These are phyloP conservation scores for Zymoseptoria crescenta DNA, from an alignment of 2,329 filamentous ascomycete species.

Conservation along the genomic window DNA sequence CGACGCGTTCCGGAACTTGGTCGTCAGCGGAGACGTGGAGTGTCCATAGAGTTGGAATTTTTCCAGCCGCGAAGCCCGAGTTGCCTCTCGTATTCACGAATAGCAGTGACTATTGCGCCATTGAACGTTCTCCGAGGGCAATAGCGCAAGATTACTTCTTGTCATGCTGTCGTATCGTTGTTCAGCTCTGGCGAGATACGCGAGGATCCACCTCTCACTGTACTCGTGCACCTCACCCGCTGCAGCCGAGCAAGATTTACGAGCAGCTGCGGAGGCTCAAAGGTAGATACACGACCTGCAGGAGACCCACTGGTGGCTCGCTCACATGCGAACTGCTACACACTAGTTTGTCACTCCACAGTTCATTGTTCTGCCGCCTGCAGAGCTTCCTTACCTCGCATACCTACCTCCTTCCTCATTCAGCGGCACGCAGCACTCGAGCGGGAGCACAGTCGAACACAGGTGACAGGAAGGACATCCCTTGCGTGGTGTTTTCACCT, in stretches of 20 bases:
- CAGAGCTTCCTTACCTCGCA: too few species aligned
- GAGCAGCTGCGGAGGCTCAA: not conserved
- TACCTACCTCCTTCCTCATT: not conserved
- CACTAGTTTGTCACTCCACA: not conserved
- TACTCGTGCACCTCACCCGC: not conserved
- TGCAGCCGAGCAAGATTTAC: not conserved
- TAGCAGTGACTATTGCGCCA: too few species aligned
- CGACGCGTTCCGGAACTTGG: too few species aligned
- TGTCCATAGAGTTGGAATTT: too few species aligned
- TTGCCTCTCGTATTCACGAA: too few species aligned
- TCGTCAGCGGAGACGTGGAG: too few species aligned
- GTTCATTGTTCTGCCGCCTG: not conserved
- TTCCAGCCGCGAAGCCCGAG: too few species aligned
- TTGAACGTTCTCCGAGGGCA: not conserved
- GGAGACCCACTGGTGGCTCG: not conserved
- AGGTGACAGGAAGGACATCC: not conserved
- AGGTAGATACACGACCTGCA: not conserved
- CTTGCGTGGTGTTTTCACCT: not conserved
- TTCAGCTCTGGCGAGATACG: not conserved
- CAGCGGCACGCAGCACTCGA: not conserved
- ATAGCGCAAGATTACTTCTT: not conserved
- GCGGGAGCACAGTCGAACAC: not conserved
- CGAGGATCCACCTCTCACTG: not conserved
- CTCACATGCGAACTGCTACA: not conserved
- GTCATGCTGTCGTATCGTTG: not conserved